Evolutionary conservation across 2,329 filamentous ascomycete species (phyloP).

Genomic region (Verticillium zaregamsianum): DNA sequence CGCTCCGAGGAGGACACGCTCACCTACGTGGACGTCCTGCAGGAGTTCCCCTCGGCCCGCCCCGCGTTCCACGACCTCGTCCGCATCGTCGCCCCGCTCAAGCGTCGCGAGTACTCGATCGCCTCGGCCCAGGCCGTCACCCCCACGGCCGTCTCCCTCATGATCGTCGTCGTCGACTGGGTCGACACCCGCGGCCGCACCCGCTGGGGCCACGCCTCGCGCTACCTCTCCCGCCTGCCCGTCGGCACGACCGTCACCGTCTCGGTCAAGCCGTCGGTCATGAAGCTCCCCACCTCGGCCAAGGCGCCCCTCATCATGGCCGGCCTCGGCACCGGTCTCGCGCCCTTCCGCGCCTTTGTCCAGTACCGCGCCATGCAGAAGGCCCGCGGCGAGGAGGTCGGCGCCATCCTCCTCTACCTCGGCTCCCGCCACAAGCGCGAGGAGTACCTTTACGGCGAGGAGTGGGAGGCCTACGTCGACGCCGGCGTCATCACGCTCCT

Average conservation of each 20-base stretch:
- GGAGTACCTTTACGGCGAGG: slow-evolving; percentile 97
- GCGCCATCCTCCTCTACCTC: slow-evolving; percentile 90
- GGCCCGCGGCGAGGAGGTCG: slow-evolving; percentile 93
- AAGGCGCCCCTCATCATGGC: slow-evolving; percentile 98
- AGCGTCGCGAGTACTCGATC: slow-evolving; percentile 98
- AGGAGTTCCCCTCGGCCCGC: slow-evolving; percentile 86
- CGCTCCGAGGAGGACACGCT: slow-evolving; percentile 86
- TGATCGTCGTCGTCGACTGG: slow-evolving; percentile 98
- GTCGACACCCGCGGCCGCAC: slow-evolving; percentile 81
- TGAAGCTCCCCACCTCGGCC: slow-evolving; percentile 89
- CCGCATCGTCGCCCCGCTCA: slow-evolving; percentile 83
- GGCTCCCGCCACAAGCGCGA: slow-evolving; percentile 95
- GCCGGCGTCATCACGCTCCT: slow-evolving; percentile 93
- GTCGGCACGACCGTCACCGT: slow-evolving; percentile 79
- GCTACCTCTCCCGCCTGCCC: slow-evolving; percentile 75
- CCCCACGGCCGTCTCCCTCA: slow-evolving; percentile 82
- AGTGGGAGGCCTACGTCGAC: slow-evolving; percentile 97
- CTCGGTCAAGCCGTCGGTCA: slow-evolving; percentile 95
- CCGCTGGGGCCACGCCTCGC: slow-evolving; percentile 89
- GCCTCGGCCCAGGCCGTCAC: slow-evolving; percentile 95
- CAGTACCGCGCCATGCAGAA: slow-evolving; percentile 98
- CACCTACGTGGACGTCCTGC: slow-evolving; percentile 85
- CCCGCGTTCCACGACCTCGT: slow-evolving; percentile 85
- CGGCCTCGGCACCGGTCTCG: slow-evolving; percentile 93
- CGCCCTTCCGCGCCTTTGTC: slow-evolving; percentile 98